Evolutionary conservation across 2,329 filamentous ascomycete genomes (phyloP), one percentile per base, ranked within the genome.

Genomic region (Apiospora marii): DNA sequence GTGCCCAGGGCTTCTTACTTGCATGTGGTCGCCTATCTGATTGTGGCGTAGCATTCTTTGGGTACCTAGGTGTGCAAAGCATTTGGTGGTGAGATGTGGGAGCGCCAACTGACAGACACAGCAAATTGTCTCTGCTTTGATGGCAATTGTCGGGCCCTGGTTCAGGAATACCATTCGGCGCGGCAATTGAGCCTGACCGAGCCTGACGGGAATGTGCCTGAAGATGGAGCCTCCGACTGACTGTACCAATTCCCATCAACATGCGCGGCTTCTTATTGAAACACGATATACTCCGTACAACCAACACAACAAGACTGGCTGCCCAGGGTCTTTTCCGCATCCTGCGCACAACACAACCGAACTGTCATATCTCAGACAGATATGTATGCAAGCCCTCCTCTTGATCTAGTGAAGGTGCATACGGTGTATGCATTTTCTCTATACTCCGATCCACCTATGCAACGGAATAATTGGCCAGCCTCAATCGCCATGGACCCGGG

Each of bases 401-500:
- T 19, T 58, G 51, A 34, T 34, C 53, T 27, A 22, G 27, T 58
- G 27, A 34, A 22, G 53, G 53, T 34, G 27, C 53, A 34, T 19
- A 7, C 34, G 53, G 13, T 30, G 16, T 34, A 49, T 5, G 27
- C 24, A 58, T 34, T 58, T 58, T 58, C 27, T 4, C 30, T 64
- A 41, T 22, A 37, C 10, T 19, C 4, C 58, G 22, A 24, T 64
- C 34, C 58, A 64, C 58, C 58, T 64, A n/a, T 4, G n/a, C 34
- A 41, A 37, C 10, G 3, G 30, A 34, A 61, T n/a, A 22, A 61
- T 61, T 64, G 58, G 58, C 34, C 58, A 64, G 34, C 58, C 58
- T 64, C 34, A 64, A 41, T 64, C 30, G 58, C 58, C 58, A 64
- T 19, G 8, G 58, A 64, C 58, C 58, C 58, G 58, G 58, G 58